Evolutionary conservation across 208 protist species (phyloP).

Genomic region (Strigomonas culicis): DNA sequence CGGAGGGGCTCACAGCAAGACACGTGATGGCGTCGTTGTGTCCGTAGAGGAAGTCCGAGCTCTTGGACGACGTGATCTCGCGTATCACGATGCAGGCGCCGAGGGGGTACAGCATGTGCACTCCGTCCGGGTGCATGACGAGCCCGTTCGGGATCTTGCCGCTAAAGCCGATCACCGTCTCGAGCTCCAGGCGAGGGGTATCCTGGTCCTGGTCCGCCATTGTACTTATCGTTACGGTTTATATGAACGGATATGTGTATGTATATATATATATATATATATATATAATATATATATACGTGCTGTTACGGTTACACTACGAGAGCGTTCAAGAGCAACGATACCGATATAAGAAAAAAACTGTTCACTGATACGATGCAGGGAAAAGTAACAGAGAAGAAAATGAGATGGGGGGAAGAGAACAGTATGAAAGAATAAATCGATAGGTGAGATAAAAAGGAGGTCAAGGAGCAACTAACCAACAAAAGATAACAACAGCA

Average conservation of each 20-base stretch:
- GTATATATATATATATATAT: too few species aligned
- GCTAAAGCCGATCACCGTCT: conserved; percentile 83
- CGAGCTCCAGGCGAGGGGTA: conserved; percentile 63
- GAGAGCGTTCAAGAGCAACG: too few species aligned
- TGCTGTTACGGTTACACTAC: too few species aligned
- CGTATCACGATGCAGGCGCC: conserved; percentile 93
- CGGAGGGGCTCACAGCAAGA: conserved; percentile 85
- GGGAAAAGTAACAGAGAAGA: too few species aligned
- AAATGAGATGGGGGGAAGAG: neutral
- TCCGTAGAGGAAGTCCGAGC: conserved; percentile 91
- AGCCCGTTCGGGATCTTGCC: conserved; percentile 81
- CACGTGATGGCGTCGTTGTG: conserved; percentile 95
- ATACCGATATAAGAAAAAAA: too few species aligned
- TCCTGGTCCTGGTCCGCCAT: conserved; percentile 70
- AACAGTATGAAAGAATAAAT: neutral
- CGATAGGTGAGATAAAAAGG: neutral
- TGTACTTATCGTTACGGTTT: neutral
- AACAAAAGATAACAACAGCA: neutral
- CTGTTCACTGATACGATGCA: too few species aligned
- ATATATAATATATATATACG: too few species aligned
- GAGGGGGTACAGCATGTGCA: conserved; percentile 91
- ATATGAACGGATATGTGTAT: too few species aligned
- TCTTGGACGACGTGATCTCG: conserved; percentile 61
- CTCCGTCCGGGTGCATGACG: conserved; percentile 84
- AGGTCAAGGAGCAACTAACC: neutral